These are phyloP conservation scores for Hericium alpestre DNA, from an alignment of 768 basidiomycete species.

Conservation along the genomic window DNA sequence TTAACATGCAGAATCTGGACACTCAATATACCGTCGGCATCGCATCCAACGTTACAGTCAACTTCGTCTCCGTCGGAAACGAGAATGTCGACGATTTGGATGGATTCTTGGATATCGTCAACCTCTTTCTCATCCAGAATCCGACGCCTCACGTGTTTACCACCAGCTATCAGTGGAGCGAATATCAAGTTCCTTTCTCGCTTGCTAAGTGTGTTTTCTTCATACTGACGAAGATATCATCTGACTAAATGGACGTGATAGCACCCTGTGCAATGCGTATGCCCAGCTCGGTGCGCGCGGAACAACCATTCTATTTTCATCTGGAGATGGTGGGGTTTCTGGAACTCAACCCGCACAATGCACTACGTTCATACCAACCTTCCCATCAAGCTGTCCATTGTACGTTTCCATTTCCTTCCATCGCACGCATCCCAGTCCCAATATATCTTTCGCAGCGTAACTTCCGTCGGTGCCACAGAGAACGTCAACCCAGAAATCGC, in stretches of 20 bases:
- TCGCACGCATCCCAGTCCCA: neutral
- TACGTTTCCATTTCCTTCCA: neutral
- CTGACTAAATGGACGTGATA: neutral
- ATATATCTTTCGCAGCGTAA: constrained; percentile 16
- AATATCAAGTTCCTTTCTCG: constrained; percentile 2
- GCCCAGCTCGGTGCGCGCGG: constrained; percentile 20
- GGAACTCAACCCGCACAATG: neutral
- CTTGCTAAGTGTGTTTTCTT: neutral
- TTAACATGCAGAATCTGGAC: constrained; percentile 22
- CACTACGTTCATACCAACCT: constrained; percentile 11
- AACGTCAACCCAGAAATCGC: constrained; percentile 20
- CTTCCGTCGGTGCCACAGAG: constrained; percentile 25
- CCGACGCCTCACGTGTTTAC: constrained; percentile 14
- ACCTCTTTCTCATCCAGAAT: constrained; percentile 8
- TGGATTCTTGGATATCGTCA: constrained; percentile 16
- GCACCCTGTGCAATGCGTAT: constrained; percentile 19
- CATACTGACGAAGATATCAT: neutral
- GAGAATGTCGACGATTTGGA: constrained; percentile 8
- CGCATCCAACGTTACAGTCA: constrained; percentile 15
- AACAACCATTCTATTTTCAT: constrained; percentile 16
- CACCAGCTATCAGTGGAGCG: constrained; percentile 13
- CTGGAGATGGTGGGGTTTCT: constrained; percentile 17
- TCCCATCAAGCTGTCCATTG: constrained; percentile 18
- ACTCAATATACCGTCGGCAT: constrained; percentile 28
- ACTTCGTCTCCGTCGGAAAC: constrained; percentile 17